Evolutionary conservation across 192 early-diverging fungal species (phyloP), one percentile per base, ranked within the genome.

Genomic region (Chytriomyces sp.): DNA sequence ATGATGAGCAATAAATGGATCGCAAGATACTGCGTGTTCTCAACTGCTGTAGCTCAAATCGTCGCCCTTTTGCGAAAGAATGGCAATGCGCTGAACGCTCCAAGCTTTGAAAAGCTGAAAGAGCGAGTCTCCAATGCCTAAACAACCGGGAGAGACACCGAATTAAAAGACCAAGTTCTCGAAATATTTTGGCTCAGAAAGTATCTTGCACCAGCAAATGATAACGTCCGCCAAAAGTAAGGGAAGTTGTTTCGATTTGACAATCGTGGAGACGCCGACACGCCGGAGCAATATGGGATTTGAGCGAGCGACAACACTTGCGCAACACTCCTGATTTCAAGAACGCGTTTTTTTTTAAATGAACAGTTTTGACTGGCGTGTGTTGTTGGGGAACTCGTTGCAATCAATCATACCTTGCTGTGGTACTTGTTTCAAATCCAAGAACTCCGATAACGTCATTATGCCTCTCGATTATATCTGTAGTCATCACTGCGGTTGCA

Each of bases 391-490:
- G 18, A 13, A 64, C 23, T 20, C 5, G 20, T 11, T 64, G 62
- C 11, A 24, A 20, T 11, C 20, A 11, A 6, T 20, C 23, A 64
- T 64, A 64, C 11, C 18, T 35, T 20, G 62, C 23, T 28, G 62
- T 59, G 57, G 57, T 59, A 20, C 20, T 59, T 16, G 57, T 20
- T 20, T 20, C 57, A 16, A 59, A 59, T 59, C 57, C 20, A n/a
- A 59, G 20, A 59, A 59, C 57, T 16, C 57, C 57, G 57, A 59
- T n/a, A n/a, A n/a, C 13, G 16, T 59, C 13, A 59, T 3, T 20
- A 59, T 59, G 57, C 13, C 13, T 59, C 20, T 70, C 50, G 23
- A n/a, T 49, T 10, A 70, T 70, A 70, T 70, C 69, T n/a, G 13
- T 13, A 7, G 49, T 24, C 48, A 59, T 70, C 9, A 57, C 16